phyloP scores from a whole-genome alignment of 164 flowering plant species.

The Stephania cephalantha region DNA sequence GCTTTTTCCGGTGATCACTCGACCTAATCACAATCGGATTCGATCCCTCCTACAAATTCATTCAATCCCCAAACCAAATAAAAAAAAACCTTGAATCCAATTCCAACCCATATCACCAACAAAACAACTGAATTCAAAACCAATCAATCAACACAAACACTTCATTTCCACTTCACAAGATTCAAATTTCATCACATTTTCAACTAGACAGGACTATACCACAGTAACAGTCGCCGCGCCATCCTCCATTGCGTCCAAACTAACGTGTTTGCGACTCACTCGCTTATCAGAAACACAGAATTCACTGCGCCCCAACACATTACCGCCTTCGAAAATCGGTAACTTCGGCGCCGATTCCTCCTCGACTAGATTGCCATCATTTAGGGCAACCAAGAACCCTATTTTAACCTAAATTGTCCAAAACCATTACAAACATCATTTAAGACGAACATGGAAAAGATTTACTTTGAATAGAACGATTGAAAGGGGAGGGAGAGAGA shows the following conservation, averaged over 20 bases:
- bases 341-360: slow-evolving; percentile 39
- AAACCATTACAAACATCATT: background rate
- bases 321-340: slow-evolving; percentile 49
- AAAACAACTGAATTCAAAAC: background rate
- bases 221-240: slow-evolving; percentile 52
- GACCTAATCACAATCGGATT: slow-evolving; percentile 75
- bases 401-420: slow-evolving; percentile 26
- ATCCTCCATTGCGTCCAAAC: slow-evolving; percentile 34
- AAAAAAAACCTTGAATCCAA: no score
- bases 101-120: background rate
- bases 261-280: slow-evolving; percentile 84
- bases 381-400: slow-evolving; percentile 49
- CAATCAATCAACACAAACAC: background rate
- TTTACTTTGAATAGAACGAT: background rate
- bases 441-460: background rate
- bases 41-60: slow-evolving; percentile 55
- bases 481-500: background rate
- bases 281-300: slow-evolving; percentile 57
- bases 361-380: slow-evolving; percentile 27
- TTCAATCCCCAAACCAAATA: background rate
- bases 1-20: slow-evolving; percentile 47
- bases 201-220: slow-evolving; percentile 30
- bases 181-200: background rate
- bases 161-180: no score
- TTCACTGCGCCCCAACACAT: slow-evolving; percentile 54